phyloP scores from a whole-genome alignment of 306 rosid species.

The Begonia peltatifolia region DNA sequence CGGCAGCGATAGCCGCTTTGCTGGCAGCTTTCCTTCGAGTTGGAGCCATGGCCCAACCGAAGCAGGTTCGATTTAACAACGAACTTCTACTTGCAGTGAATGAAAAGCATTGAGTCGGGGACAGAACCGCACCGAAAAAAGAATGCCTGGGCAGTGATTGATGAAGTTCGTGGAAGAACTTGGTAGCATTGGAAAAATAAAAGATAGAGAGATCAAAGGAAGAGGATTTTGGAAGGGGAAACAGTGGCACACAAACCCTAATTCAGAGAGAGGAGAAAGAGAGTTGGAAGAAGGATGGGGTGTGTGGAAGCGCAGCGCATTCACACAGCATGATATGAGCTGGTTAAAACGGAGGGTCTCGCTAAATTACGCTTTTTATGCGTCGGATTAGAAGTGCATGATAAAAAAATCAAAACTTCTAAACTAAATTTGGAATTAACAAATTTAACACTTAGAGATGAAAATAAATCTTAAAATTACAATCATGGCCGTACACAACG shows the following conservation, averaged over 20 bases:
- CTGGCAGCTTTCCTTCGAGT: slow-evolving; percentile 62
- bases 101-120: slow-evolving; percentile 11
- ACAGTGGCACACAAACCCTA: slow-evolving; percentile 5
- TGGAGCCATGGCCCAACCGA: slow-evolving; percentile 45
- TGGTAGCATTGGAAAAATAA: slow-evolving; percentile 53
- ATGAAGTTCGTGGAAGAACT: slow-evolving; percentile 17
- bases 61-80: slow-evolving; percentile 22
- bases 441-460: too few relatives aligned
- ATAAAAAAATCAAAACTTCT: too few relatives aligned
- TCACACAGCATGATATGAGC: slow-evolving; percentile 7
- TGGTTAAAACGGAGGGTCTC: too few relatives aligned
- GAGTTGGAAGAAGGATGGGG: slow-evolving; percentile 4
- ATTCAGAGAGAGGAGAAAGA: slow-evolving; percentile 11
- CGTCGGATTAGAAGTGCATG: too few relatives aligned
- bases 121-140: slow-evolving; percentile 29
- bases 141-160: slow-evolving; percentile 18
- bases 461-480: too few relatives aligned
- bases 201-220: neutral
- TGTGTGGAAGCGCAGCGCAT: slow-evolving; percentile 29
- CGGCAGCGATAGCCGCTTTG: slow-evolving; percentile 72
- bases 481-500: too few relatives aligned
- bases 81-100: slow-evolving; percentile 24
- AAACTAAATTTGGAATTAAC: too few relatives aligned
- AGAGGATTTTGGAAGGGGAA: neutral
- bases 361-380: too few relatives aligned